Conservation (phyloP, 495 filamentous ascomycete species). For the Aspergillus homomorphus region DNA sequence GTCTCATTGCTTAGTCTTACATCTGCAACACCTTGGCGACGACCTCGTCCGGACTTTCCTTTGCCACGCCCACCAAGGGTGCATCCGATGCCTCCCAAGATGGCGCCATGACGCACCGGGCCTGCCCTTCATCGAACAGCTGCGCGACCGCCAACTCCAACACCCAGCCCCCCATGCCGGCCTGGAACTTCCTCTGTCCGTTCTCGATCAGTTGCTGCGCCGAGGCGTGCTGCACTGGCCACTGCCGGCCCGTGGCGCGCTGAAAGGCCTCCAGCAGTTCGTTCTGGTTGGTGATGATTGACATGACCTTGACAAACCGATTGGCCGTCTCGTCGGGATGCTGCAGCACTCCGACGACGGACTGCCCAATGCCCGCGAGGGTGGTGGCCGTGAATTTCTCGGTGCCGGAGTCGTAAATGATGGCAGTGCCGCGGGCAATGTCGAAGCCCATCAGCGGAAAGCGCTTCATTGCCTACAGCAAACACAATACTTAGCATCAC, state of each 20-base stretch:
- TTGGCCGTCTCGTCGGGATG: conserved; percentile 32
- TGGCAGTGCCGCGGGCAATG: neutral
- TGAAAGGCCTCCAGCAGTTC: conserved; percentile 23
- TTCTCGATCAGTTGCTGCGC: conserved; percentile 6
- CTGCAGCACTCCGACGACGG: conserved; percentile 29
- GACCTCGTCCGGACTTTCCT: conserved; percentile 11
- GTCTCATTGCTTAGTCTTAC: too few species aligned
- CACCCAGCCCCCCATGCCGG: conserved; percentile 2
- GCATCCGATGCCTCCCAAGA: conserved; percentile 9
- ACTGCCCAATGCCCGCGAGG: conserved; percentile 24
- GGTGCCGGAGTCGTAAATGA: conserved; percentile 27
- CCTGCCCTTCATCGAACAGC: conserved; percentile 10
- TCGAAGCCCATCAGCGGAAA: conserved; percentile 13
- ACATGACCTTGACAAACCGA: conserved; percentile 25
- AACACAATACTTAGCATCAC: too few species aligned
- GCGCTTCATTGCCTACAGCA: conserved; percentile 6
- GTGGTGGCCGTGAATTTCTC: conserved; percentile 25
- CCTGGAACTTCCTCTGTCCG: conserved; percentile 5
- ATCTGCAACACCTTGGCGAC: conserved; percentile 6
- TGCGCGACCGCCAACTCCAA: conserved; percentile 13
- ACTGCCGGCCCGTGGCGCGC: neutral
- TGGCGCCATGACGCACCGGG: conserved; percentile 9
- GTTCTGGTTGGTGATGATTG: conserved; percentile 23
- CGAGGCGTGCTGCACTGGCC: conserved; percentile 3
- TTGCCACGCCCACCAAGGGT: conserved; percentile 1